Percentiles rank a stretch among this genome's conserved stretches.
These are phyloP conservation scores for Xylaria sp. DNA, from an alignment of 2,329 filamentous ascomycete genomes.

Conservation along the genomic window DNA sequence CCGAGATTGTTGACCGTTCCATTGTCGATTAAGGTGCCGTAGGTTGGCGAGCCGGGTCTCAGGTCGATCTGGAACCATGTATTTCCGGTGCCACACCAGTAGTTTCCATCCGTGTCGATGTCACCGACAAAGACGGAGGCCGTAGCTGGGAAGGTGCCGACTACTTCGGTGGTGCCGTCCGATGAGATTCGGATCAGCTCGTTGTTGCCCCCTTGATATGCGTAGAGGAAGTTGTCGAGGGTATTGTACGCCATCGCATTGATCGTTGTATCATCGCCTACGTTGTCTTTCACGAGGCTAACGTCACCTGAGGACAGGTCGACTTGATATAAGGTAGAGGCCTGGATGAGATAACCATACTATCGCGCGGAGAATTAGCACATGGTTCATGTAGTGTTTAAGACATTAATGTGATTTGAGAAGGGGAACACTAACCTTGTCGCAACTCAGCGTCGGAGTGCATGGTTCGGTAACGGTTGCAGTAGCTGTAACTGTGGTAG, in stretches of 20 bases:
- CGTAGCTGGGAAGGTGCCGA: conserved; percentile 13
- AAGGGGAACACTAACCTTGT: conserved; percentile 3
- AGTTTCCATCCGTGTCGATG: conserved; percentile 29
- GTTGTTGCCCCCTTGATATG: neutral
- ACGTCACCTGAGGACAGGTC: conserved; percentile 20
- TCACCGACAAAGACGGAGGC: conserved; percentile 28
- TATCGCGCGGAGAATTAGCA: conserved; percentile 5
- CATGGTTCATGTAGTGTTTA: neutral
- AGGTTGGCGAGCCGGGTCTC: conserved; percentile 21
- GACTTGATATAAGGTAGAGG: conserved; percentile 21
- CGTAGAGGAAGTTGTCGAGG: conserved; percentile 36
- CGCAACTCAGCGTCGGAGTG: conserved; percentile 18
- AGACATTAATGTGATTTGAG: neutral
- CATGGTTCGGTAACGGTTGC: conserved; percentile 20
- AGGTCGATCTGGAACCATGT: conserved; percentile 28
- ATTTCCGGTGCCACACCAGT: conserved; percentile 19
- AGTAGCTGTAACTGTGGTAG: conserved; percentile 17
- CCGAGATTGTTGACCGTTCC: conserved; percentile 21
- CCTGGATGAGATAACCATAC: conserved; percentile 28
- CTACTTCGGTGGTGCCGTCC: conserved; percentile 19
- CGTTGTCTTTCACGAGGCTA: neutral
- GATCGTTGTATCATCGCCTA: conserved; percentile 26
- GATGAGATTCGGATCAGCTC: conserved; percentile 33
- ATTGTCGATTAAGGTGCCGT: conserved; percentile 17
- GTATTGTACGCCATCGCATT: conserved; percentile 37